phyloP scores from a whole-genome alignment of 352 stramenopile genomes.

The Pythium dissotocum region DNA sequence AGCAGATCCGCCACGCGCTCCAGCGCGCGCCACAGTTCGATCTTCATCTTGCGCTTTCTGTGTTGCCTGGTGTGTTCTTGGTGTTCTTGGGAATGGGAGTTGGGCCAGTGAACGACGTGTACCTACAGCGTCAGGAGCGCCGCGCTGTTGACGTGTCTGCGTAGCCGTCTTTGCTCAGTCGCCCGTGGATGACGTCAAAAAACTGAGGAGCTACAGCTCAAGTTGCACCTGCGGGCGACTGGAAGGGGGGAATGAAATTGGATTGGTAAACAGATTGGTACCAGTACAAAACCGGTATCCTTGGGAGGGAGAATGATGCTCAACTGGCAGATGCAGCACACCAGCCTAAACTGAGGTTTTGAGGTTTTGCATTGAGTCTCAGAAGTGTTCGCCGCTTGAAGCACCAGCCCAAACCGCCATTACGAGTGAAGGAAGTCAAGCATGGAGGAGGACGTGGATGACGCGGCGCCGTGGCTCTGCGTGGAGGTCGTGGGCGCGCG shows the following conservation, averaged over 20 bases:
- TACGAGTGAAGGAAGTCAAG: neutral
- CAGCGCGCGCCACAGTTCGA: constrained; percentile 53
- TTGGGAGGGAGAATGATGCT: constrained; percentile 11
- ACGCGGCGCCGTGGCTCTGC: constrained; percentile 41
- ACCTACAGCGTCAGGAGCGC: constrained; percentile 2
- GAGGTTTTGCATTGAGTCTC: constrained; percentile 19
- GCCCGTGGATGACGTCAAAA: neutral
- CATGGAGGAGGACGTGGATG: constrained; percentile 1
- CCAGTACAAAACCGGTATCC: constrained; percentile 12
- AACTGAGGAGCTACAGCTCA: neutral
- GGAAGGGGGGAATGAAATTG: too few relatives aligned
- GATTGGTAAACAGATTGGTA: constrained; percentile 19
- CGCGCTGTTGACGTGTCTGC: constrained; percentile 5
- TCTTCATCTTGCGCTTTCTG: constrained; percentile 47
- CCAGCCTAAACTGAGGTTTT: constrained; percentile 7
- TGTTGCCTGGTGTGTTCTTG: constrained; percentile 1
- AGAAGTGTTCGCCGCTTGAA: constrained; percentile 25
- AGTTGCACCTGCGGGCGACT: neutral
- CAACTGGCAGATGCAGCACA: constrained; percentile 19
- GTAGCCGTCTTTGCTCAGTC: neutral
- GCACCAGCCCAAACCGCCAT: constrained; percentile 5
- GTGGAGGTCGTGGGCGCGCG: constrained; percentile 70
- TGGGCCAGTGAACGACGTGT: neutral
- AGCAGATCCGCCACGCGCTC: constrained; percentile 72
- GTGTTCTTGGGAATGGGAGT: neutral